phyloP scores from a whole-genome alignment of 129 eudicot genomes.

The Apium graveolens region DNA sequence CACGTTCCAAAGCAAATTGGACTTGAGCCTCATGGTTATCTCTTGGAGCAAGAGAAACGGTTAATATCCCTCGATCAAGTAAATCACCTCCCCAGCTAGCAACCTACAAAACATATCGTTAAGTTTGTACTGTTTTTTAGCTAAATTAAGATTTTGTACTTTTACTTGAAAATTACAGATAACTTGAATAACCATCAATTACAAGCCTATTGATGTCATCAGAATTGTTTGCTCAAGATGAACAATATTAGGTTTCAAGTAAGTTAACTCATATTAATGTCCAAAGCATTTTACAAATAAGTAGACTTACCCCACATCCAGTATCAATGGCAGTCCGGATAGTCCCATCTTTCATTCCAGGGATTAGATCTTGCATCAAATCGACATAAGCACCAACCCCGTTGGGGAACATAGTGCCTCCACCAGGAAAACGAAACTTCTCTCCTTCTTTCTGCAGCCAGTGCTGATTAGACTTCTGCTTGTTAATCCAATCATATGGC shows the following conservation, averaged over 20 bases:
- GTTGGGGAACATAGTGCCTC: slow-evolving; percentile 98
- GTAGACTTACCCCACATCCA: slow-evolving; percentile 93
- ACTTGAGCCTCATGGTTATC: slow-evolving; percentile 99
- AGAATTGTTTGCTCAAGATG: background rate
- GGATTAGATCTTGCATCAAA: slow-evolving; percentile 77
- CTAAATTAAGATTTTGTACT: background rate
- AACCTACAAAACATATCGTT: slow-evolving; percentile 40
- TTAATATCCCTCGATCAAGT: slow-evolving; percentile 80
- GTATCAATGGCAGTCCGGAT: slow-evolving; percentile 95
- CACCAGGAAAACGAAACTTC: slow-evolving; percentile 92
- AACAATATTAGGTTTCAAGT: background rate
- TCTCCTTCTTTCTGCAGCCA: slow-evolving; percentile 97
- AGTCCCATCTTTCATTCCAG: slow-evolving; percentile 95
- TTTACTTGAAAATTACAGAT: background rate
- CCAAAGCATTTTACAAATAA: background rate
- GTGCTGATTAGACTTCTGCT: slow-evolving; percentile 88
- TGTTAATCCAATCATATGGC: slow-evolving; percentile 99
- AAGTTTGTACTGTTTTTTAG: background rate
- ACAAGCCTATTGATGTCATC: background rate
- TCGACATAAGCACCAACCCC: slow-evolving; percentile 89
- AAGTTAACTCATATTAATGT: background rate
- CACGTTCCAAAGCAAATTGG: slow-evolving; percentile 95
- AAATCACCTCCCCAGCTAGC: slow-evolving; percentile 99
- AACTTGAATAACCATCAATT: background rate
- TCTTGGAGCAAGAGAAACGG: slow-evolving; percentile 95